Evolutionary conservation across 768 basidiomycete species (phyloP), one percentile per base, ranked within the genome.

Genomic region (Podaxis sp.): DNA sequence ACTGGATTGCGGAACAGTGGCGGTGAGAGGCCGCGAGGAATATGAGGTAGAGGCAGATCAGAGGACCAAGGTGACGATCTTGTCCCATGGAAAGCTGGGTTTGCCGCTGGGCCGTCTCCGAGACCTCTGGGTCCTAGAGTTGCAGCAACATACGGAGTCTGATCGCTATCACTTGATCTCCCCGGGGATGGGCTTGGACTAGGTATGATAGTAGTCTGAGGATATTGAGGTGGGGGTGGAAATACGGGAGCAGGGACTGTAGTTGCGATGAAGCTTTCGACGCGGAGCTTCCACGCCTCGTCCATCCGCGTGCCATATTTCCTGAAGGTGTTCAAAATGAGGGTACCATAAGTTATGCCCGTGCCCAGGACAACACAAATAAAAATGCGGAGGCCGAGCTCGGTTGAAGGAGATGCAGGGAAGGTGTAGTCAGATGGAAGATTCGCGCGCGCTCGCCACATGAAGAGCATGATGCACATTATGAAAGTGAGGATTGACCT

Each of bases 381-480:
- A 1, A 74, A 76, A 30, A 85, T 70, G n/a, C 87, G 81, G 2
- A 67, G 53, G 79, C 78, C 17, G 75, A 84, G 24, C 33, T 61
- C 89, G 87, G n/a, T 88, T 55, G 2, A 72, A 68, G 51, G 87
- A 78, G 10, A 86, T 66, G 0, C 69, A 66, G 0, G 85, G 81
- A 59, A 90, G 69, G 1, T 73, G 75, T 30, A 85, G 69, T 28
- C 87, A 80, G 3, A 64, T 54, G 80, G 79, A 6, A 76, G 84
- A 22, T 70, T 71, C 0, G 81, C 75, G 7, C 83, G 85, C 0
- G 82, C 82, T 46, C 85, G 78, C 89, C 88, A 90, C 56, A 89
- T 79, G 65, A 82, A 88, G 1, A 83, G 78, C 67, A 88, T 78
- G 60, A 87, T 85, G 41, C 83, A 78, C 7, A 75, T 66, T 64